Base-by-base conservation (phyloP, 768 basidiomycete genomes). In the Pulveroboletus sp. region DNA sequence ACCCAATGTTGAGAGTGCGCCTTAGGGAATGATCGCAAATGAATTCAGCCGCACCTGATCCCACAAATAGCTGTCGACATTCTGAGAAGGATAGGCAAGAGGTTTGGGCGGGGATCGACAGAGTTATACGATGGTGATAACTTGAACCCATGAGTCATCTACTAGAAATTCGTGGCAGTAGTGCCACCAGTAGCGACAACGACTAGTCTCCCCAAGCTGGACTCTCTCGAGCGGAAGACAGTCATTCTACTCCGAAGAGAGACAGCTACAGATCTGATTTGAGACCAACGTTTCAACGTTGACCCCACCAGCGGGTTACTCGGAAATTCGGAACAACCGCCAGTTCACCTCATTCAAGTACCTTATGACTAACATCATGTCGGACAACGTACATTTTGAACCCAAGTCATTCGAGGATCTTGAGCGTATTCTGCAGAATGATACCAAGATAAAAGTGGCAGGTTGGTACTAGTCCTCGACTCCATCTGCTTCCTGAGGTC, bases 401-500 rank as follows among this genome's bases (percentile, higher is more conserved):
- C 83, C 85, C 4, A 73, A 69, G 32, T 77, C 80, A 29, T 53
- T 84, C 2, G 67, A 80, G 9, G 82, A 89, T 6, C 74, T 96
- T 45, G 67, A 75, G 50, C 31, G 59, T 5, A 62, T 82, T 13
- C 71, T 95, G 44, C 49, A 57, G 30, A 3, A 76, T 59, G 91
- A 94, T 64, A 79, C 71, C 63, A 96, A 95, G 70, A 82, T 97
- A 61, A 95, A 96, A 72, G 89, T 97, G 26, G 94, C 92, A 45
- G 93, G 93, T 91, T 44, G 53, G 82, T 69, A 24, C 17, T 42
- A 30, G 38, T 22, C 41, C 38, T 35, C 14, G 26, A 30, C 49
- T 24, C 43, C 30, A 49, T 6, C 12, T 12, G 43, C 35, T 35
- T n/a, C 27, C 34, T 17, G 17, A n/a, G 7, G 29, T 34, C 30